Percentiles rank a stretch among this genome's conserved stretches.
phyloP scores from a whole-genome alignment of 2,329 filamentous ascomycete genomes.

The Fusarium buxicola region DNA sequence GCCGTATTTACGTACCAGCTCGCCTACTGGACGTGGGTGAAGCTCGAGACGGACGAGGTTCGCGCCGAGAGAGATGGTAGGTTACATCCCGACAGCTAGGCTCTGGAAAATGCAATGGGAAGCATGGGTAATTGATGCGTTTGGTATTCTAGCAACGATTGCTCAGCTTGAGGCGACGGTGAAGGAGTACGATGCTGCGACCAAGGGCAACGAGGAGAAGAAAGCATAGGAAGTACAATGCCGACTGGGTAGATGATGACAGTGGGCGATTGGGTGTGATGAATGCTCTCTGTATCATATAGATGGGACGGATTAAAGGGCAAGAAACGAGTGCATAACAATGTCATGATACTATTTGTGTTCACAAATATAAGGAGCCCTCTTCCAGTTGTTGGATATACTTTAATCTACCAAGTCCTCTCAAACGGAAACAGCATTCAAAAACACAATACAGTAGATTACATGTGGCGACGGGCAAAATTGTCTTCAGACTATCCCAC shows the following conservation, averaged over 20 bases:
- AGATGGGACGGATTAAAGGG: too few species aligned
- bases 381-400: background rate
- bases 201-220: conserved; percentile 34
- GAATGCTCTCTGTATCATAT: conserved; percentile 1
- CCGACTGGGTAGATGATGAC: background rate
- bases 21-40: conserved; percentile 79
- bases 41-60: conserved; percentile 78
- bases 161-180: conserved; percentile 54
- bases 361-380: too few species aligned
- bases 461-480: too few species aligned
- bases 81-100: conserved; percentile 31
- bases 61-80: conserved; percentile 68
- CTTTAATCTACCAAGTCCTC: too few species aligned
- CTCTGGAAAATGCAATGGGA: conserved; percentile 8
- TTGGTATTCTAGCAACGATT: conserved; percentile 48
- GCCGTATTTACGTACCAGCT: conserved; percentile 84
- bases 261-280: background rate
- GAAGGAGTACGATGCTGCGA: conserved; percentile 48
- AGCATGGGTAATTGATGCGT: conserved; percentile 15
- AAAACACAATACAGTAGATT: too few species aligned
- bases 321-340: too few species aligned
- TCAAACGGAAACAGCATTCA: too few species aligned
- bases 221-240: conserved; percentile 18
- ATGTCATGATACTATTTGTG: too few species aligned
- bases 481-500: too few species aligned